phyloP scores from a whole-genome alignment of 768 basidiomycete genomes.

The Collybiopsis luxurians region DNA sequence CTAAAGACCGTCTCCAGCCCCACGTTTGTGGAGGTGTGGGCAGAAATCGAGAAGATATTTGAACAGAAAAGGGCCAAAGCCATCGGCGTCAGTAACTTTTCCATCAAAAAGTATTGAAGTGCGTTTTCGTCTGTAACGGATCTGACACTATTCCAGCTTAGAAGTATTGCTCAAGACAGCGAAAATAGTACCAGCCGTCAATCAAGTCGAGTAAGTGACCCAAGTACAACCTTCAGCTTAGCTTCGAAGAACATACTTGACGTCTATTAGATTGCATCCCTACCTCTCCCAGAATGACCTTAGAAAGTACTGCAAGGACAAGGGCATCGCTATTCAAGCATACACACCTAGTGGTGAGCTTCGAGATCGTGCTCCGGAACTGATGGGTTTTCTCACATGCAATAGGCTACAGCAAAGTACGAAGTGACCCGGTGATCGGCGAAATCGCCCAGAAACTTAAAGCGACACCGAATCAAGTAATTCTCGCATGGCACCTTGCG shows the following conservation, averaged over 20 bases:
- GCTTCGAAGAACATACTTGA: not conserved
- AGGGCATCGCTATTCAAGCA: constrained; percentile 34
- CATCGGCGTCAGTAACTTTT: constrained; percentile 62
- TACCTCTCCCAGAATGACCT: constrained; percentile 28
- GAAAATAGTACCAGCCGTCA: constrained; percentile 25
- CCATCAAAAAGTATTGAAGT: constrained; percentile 52
- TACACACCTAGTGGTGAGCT: constrained; percentile 27
- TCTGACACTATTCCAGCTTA: constrained; percentile 5
- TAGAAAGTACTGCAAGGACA: constrained; percentile 25
- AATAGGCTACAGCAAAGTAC: constrained; percentile 42
- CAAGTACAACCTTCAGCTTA: no score
- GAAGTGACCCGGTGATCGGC: constrained; percentile 41
- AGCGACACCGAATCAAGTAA: constrained; percentile 43
- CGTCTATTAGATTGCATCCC: constrained; percentile 21
- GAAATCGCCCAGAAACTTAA: constrained; percentile 47
- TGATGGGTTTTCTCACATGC: not conserved
- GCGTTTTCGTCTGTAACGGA: not conserved
- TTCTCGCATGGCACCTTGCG: constrained; percentile 50
- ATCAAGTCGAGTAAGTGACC: constrained; percentile 25
- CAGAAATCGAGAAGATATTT: constrained; percentile 47
- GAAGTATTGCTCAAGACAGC: constrained; percentile 16
- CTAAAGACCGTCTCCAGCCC: constrained; percentile 26
- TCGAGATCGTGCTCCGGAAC: not conserved
- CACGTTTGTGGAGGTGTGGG: constrained; percentile 45
- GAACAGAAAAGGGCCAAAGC: constrained; percentile 44